Evolutionary conservation across 768 basidiomycete species (phyloP), one percentile per base, ranked within the genome.

Genomic region (Antrodiella citrinella): DNA sequence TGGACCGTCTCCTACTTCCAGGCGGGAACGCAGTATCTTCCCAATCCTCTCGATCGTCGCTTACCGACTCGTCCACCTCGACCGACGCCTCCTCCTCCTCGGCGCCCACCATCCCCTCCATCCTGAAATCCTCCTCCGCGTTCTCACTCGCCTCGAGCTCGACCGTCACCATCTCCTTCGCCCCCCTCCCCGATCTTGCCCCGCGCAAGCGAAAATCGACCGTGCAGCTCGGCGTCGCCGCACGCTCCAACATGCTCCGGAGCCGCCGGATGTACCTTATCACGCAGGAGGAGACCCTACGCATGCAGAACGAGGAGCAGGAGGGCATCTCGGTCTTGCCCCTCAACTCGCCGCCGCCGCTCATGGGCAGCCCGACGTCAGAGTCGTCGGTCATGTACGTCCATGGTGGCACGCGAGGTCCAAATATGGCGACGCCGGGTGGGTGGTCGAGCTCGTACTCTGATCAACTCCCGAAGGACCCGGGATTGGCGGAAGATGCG

Each of bases 221-320:
- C 43, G 56, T 60, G 44, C 66, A 60, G 26, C 61, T 70, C 45
- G 69, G 69, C 38, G 57, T 70, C 47, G 69, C 67, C 20, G 67
- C 67, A 30, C 65, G 69, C 50, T 65, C 65, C n/a, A 61, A 57
- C 20, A 61, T 68, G 57, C 57, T 68, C 22, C 62, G 59, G 22
- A 59, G 61, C 24, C 61, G 62, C 12, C 60, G 60, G 21, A 59
- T 57, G 57, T n/a, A n/a, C n/a, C n/a, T n/a, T n/a, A 20, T 11
- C 18, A 44, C 44, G 40, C 51, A 43, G 40, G 20, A n/a, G 7
- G n/a, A 38, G 2, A 15, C 21, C n/a, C n/a, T n/a, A 7, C 46
- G n/a, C 18, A 45, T 39, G 19, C 15, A 35, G 47, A 26, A 40
- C 12, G 43, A 50, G 18, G 49, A 44, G 25, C 26, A 10, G 25